These are phyloP conservation scores for Pistacia atlantica DNA, from an alignment of 345 rosid genomes.

Conservation along the genomic window DNA sequence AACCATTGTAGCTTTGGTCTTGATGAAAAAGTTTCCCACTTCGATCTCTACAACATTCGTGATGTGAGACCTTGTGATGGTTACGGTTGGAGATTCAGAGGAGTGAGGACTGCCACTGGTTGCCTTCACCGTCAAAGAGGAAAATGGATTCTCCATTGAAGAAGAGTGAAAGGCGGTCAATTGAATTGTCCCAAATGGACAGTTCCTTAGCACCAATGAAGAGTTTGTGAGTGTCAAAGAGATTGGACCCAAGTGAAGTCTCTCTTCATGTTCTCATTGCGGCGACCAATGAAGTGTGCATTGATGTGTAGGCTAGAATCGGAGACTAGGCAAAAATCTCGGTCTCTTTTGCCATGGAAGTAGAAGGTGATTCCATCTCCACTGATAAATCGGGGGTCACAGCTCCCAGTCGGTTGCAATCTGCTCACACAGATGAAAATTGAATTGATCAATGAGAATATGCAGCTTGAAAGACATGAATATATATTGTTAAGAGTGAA, in stretches of 20 bases:
- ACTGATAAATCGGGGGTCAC: slow-evolving; percentile 60
- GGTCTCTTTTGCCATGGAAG: slow-evolving; percentile 54
- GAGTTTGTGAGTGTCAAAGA: slow-evolving; percentile 27
- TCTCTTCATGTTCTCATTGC: slow-evolving; percentile 25
- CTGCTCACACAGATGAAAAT: slow-evolving; percentile 10
- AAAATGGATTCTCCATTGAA: slow-evolving; percentile 8
- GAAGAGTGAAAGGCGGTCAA: slow-evolving; percentile 20
- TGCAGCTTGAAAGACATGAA: not conserved
- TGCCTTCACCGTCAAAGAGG: slow-evolving; percentile 1
- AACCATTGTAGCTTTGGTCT: slow-evolving; percentile 13
- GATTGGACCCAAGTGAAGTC: slow-evolving; percentile 64
- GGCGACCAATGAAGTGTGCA: slow-evolving; percentile 52
- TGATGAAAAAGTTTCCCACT: slow-evolving; percentile 11
- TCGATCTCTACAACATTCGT: not conserved
- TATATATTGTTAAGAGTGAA: too few relatives aligned
- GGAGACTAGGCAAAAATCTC: slow-evolving; percentile 50
- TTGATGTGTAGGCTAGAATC: slow-evolving; percentile 57
- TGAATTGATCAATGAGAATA: not conserved
- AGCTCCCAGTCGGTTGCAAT: slow-evolving; percentile 47
- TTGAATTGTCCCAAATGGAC: slow-evolving; percentile 14
- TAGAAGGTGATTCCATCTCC: slow-evolving; percentile 56
- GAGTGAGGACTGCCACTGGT: slow-evolving; percentile 17
- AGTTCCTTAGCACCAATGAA: slow-evolving; percentile 13
- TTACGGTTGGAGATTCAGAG: not conserved
- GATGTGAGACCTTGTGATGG: not conserved